A percentile compares a stretch with the other conserved stretches of the same genome.
Evolutionary conservation across 2,329 filamentous ascomycete species (phyloP).

Genomic region (Cytospora mali): DNA sequence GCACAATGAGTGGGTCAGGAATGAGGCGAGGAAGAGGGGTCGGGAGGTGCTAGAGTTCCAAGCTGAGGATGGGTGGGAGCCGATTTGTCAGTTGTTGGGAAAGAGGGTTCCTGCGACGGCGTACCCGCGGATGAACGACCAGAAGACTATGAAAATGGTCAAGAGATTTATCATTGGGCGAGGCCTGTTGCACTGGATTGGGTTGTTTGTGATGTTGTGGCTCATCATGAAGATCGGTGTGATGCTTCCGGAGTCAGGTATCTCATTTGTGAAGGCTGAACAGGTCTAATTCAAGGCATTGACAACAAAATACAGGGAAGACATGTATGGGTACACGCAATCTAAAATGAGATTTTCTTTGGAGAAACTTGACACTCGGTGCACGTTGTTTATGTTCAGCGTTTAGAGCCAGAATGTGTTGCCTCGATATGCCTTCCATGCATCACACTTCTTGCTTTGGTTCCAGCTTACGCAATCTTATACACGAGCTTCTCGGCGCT

Average conservation of each 20-base stretch:
- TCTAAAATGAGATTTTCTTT: not conserved
- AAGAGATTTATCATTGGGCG: constrained; percentile 20
- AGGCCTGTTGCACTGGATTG: constrained; percentile 22
- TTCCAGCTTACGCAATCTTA: constrained; percentile 30
- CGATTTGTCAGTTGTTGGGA: constrained; percentile 19
- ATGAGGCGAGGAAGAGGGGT: constrained; percentile 21
- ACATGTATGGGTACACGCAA: not conserved
- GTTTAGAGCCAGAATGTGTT: not conserved
- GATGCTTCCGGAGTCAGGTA: constrained; percentile 6
- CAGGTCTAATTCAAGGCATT: not conserved
- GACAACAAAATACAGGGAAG: not conserved
- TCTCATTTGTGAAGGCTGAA: constrained; percentile 18
- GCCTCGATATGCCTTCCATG: no score
- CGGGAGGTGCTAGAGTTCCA: constrained; percentile 20
- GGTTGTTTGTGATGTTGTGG: constrained; percentile 10
- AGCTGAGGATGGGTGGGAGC: constrained; percentile 22
- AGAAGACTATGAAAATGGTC: constrained; percentile 26
- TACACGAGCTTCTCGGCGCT: constrained; percentile 40
- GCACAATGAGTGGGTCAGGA: constrained; percentile 24
- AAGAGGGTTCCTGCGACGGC: not conserved
- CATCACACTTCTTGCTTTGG: not conserved
- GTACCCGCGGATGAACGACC: constrained; percentile 25
- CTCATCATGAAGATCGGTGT: constrained; percentile 7
- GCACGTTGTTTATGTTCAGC: not conserved
- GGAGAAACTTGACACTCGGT: not conserved